These are phyloP conservation scores for Ogataea henricii DNA, from an alignment of 805 yeast genomes.

Conservation along the genomic window DNA sequence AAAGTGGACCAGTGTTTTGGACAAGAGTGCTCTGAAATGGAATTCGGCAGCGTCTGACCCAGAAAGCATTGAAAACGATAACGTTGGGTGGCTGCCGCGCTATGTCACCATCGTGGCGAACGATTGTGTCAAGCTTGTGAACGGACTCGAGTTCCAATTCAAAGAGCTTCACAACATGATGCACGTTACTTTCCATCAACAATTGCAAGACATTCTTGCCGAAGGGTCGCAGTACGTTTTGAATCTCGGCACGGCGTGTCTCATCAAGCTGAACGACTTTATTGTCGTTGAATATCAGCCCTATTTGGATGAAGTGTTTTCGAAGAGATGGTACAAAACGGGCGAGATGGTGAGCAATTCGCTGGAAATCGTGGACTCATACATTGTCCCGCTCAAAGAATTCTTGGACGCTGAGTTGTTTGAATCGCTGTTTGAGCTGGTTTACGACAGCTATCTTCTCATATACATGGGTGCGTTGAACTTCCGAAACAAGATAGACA, in stretches of 20 bases:
- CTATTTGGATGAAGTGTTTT: conserved; percentile 27
- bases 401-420: conserved; percentile 33
- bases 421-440: conserved; percentile 33
- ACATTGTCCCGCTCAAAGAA: conserved; percentile 32
- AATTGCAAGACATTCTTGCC: conserved; percentile 18
- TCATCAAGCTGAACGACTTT: conserved; percentile 28
- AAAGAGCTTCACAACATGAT: conserved; percentile 23
- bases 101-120: conserved; percentile 34
- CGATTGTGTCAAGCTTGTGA: conserved; percentile 33
- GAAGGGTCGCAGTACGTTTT: conserved; percentile 26
- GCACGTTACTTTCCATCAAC: conserved; percentile 27
- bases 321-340: conserved; percentile 33
- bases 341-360: conserved; percentile 29
- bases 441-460: conserved; percentile 43
- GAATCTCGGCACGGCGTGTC: conserved; percentile 30
- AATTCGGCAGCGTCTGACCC: conserved; percentile 11
- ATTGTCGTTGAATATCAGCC: conserved; percentile 29
- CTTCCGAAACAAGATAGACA: conserved; percentile 28
- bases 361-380: conserved; percentile 29
- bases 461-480: conserved; percentile 33
- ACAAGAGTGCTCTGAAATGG: conserved; percentile 23
- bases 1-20: conserved; percentile 23
- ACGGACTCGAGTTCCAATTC: conserved; percentile 30
- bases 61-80: conserved; percentile 14
- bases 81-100: conserved; percentile 33